These are phyloP conservation scores for Luffa aegyptiaca DNA, from an alignment of 306 rosid species.

Conservation along the genomic window DNA sequence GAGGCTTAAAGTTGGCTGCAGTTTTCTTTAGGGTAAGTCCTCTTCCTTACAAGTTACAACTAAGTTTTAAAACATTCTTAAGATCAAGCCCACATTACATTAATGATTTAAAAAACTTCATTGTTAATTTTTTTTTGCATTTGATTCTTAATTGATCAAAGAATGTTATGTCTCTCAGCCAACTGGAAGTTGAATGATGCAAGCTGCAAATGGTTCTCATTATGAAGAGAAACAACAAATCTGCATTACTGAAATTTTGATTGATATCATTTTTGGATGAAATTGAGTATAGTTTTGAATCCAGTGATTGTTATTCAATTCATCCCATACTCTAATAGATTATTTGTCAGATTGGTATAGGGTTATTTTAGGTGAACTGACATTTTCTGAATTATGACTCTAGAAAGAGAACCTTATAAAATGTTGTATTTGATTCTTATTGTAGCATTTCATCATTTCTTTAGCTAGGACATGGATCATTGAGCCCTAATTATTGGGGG, in stretches of 20 bases:
- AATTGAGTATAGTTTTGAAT: neutral
- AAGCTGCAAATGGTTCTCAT: neutral
- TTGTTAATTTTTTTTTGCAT: neutral
- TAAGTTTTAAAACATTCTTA: neutral
- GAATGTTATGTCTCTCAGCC: neutral
- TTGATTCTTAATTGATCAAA: neutral
- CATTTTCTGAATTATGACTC: neutral
- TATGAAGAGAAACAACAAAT: neutral
- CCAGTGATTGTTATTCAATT: neutral
- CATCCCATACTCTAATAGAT: neutral
- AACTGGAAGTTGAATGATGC: neutral
- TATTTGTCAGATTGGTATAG: neutral
- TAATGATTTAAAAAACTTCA: neutral
- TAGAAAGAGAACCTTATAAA: neutral
- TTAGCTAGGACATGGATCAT: neutral
- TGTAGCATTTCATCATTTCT: neutral
- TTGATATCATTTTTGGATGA: conserved; percentile 10
- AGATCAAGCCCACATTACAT: neutral
- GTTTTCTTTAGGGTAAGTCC: conserved; percentile 24
- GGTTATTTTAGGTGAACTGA: neutral
- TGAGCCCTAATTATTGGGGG: neutral
- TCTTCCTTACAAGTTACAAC: neutral
- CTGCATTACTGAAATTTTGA: neutral
- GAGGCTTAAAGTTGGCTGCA: conserved; percentile 56
- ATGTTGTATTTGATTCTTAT: neutral